Base-by-base conservation (phyloP, 148 eudicot species). In the Dianthus caryophyllus region DNA sequence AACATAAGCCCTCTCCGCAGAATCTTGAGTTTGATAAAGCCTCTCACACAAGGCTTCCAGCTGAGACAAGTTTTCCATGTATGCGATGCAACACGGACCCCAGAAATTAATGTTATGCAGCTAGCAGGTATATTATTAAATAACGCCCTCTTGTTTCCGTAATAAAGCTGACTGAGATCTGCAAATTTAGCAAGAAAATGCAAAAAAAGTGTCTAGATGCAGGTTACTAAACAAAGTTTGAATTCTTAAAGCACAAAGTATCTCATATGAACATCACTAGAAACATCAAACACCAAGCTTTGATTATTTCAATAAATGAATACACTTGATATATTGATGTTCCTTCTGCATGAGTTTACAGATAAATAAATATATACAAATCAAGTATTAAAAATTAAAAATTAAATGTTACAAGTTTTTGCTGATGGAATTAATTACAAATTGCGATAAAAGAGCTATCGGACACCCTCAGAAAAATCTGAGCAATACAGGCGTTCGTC, bases 41-140 rank as follows among this genome's bases (percentile, higher is more conserved):
- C 93, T 88, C 77, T 90, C 97, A 51, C 99, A 94, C 76, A 94
- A 74, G 71, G 86, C 86, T 77, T 94, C 99, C 75, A 94, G 75
- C 73, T 90, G 97, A 18, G 82, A 88, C 80, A 94, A 78, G 83
- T 82, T 88, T 78, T 88, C 99, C 97, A 94, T 94, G 76, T 67
- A 70, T 70, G 63, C 49, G 71, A 64, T 26, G 76, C 39, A 57
- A 65, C 54, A 62, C 64, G 64, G 51, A 57, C 55, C 64, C 69
- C 52, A n/a, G 33, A 69, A 64, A 55, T 62, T 30, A 72, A 36
- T 61, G 39, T 73, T 39, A 59, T 67, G 72, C 61, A 58, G 43
- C 68, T 52, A 77, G 51, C 78, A 66, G 68, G 51, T 65, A 53
- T 18, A 20, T 17, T 70, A 63, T 66, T 65, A 71, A 67, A 31